Percentiles rank a stretch among this genome's conserved stretches.
Conservation (phyloP, 495 filamentous ascomycete genomes). For the Glarea lozoyensis region DNA sequence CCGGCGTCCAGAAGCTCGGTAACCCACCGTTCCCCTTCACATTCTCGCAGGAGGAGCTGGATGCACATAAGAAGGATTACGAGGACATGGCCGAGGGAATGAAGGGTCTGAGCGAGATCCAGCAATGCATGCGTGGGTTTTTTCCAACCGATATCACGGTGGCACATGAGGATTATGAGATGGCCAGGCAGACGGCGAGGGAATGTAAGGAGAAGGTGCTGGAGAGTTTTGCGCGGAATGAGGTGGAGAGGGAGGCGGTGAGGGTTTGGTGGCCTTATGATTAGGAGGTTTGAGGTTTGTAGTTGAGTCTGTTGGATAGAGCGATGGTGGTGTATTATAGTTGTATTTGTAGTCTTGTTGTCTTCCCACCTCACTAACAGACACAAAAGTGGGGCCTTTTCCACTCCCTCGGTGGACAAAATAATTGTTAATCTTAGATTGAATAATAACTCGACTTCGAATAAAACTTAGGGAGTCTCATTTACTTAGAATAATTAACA, state of each 20-base stretch:
- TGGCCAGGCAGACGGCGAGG: background rate
- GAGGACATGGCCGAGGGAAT: background rate
- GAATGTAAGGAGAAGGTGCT: background rate
- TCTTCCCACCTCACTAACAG: too few species aligned
- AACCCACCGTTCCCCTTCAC: background rate
- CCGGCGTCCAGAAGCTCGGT: background rate
- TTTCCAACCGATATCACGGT: background rate
- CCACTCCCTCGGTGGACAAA: too few species aligned
- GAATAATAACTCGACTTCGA: too few species aligned
- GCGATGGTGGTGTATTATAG: too few species aligned
- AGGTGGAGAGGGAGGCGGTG: background rate
- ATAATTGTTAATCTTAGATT: too few species aligned
- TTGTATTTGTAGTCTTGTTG: too few species aligned
- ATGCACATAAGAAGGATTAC: background rate
- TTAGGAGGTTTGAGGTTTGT: too few species aligned
- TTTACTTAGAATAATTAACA: too few species aligned
- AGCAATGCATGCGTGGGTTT: background rate
- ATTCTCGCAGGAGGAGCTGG: background rate
- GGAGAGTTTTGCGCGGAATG: background rate
- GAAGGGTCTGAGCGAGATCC: background rate
- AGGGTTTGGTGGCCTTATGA: too few species aligned
- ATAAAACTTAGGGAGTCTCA: too few species aligned
- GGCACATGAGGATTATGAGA: background rate
- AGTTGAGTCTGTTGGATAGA: too few species aligned
- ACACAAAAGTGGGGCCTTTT: too few species aligned